Base-by-base conservation (phyloP, 1,284 basidiomycete species). In the Apiotrichum gamsii region DNA sequence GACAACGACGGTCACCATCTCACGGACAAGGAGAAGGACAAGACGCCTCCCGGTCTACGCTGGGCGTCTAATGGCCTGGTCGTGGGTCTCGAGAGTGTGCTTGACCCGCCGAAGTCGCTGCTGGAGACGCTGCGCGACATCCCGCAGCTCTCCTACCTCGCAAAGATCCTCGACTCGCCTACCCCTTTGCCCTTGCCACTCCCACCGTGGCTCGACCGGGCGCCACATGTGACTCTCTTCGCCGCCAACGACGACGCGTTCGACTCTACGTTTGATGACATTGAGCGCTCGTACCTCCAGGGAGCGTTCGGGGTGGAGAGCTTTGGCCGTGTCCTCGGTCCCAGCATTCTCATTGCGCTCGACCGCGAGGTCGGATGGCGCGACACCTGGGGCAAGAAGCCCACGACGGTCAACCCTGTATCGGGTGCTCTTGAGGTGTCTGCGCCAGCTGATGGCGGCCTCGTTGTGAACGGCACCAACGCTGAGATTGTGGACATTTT, bases 231-330 rank as follows among this genome's bases (percentile, higher is more conserved):
- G 28, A 96, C 94, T 0, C 61, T 98, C 30, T 99, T 99, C 69
- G 78, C 95, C 2, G 94, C 95, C 0, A 77, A 84, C 14, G 81
- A 95, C 62, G 73, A 79, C 20, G 93, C 95, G 10, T 96, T 77
- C 83, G 81, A 75, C 78, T 37, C 70, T 61, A 31, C 72, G 84
- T 49, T 79, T 80, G 61, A 72, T 45, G 74, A 75, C 19, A 78
- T 87, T 43, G 88, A 91, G 64, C 79, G 82, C 41, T 70, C 85
- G 6, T 96, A 94, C 68, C 77, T 96, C 20, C 85, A 90, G 69
- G 90, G 87, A 56, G 80, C 81, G 47, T 91, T 84, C 60, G 87
- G 90, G 0, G 76, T 79, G 10, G 82, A 85, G 57, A 91, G 94
- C 59, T 75, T 93, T 11, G 74, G 74, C 21, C 80, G 80, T 38